Evolutionary conservation across 1,284 basidiomycete genomes (phyloP), one percentile per base, ranked within the genome.

Genomic region (Cutaneotrichosporon dermatis): DNA sequence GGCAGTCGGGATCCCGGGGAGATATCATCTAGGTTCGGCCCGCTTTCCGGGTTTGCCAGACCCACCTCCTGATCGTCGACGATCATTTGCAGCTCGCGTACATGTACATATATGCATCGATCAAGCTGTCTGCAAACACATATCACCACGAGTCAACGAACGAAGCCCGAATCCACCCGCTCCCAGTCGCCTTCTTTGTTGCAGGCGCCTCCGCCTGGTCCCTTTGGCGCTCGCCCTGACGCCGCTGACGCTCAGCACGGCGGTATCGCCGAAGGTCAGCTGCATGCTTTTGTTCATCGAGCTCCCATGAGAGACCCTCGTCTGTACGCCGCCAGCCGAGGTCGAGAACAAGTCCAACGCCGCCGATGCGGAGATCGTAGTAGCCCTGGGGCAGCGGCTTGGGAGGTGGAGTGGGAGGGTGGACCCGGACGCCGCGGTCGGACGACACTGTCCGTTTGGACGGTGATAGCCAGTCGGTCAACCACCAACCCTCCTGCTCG

Each of bases 321-420:
- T 71, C 69, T 0, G 68, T 68, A 34, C 74, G 59, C 7, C 59
- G 65, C 69, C 66, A 69, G 3, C 69, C 69, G 16, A 75, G 59
- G 63, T 76, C 74, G 13, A 75, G 43, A 0, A 76, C 63, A 12
- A 74, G 62, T 7, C 74, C 74, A 3, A 75, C 33, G 2, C 71
- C 72, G 35, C 61, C 64, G 57, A 65, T 69, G 7, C 72, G 61
- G 15, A 73, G 55, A 60, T 75, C 70, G 12, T 66, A 49, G 48
- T 75, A 74, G 10, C 64, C 60, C 3, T 48, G 48, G 0, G 74
- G 74, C 7, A 72, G 53, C 1, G 55, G 51, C 45, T 37, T 15
- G 48, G 39, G 37, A 4, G 33, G 54, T 3, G 40, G 49, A 10
- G 43, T 40, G 3, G 35, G 8, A 11, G 40, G 59, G 35, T 10